Evolutionary conservation across 805 yeast genomes (phyloP), one percentile per base, ranked within the genome.

Genomic region (Saturnispora hagleri): DNA sequence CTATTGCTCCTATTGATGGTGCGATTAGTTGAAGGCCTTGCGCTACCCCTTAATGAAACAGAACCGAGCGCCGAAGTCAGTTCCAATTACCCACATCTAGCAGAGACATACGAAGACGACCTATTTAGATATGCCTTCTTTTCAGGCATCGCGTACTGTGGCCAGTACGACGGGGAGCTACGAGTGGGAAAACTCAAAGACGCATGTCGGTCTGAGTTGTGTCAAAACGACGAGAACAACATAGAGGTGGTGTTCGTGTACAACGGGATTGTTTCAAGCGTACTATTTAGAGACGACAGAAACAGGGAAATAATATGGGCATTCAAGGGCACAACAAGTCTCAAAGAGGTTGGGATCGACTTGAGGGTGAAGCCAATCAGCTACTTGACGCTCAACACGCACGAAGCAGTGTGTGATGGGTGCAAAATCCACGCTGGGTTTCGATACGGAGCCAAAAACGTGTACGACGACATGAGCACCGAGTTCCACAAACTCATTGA

Each of bases 361-460:
- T 68, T 83, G 46, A 71, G 73, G 38, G 70, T 76, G 36, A 60
- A 61, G 0, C 84, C 80, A 60, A 58, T 61, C 15, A 84, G 88
- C 0, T 59, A 57, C 46, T 54, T 54, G 27, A 56, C 58, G 27
- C 51, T 53, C 34, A 41, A 61, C 45, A 52, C 4, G n/a, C 8
- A 44, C 51, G 48, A 53, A 46, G 62, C 34, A 52, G 53, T 46
- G 7, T 84, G 90, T 64, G 59, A 63, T 12, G 70, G 67, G 12
- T 84, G 90, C 61, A 63, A 59, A 22, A 80, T 82, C 13, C 95
- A 86, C 67, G 65, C 73, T 49, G 95, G 95, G 0, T 82, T 84
- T 60, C 73, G 75, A 48, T 60, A 69, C 17, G 76, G 79, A 18
- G 64, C 76, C 41, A 64, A 68, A 49, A 69, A 68, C 13, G 72